Percentiles rank a stretch among this genome's conserved stretches.
Evolutionary conservation across 179 eudicot genomes (phyloP).

Genomic region (Actinidia chinensis): DNA sequence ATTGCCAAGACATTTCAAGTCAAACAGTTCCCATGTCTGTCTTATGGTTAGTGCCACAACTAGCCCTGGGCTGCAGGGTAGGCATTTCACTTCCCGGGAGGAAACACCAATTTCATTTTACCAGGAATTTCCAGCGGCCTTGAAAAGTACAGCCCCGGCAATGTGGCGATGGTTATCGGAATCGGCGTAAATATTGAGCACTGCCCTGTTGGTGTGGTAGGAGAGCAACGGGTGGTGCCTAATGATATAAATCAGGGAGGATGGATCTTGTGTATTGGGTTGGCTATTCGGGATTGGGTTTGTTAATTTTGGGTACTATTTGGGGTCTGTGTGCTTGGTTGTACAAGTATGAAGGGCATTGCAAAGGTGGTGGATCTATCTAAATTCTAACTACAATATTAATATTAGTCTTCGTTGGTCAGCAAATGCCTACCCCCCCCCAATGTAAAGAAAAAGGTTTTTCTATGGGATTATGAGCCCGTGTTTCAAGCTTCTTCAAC

Average conservation of each 20-base stretch:
- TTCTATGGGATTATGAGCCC: too few relatives aligned
- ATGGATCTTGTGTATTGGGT: conserved; percentile 52
- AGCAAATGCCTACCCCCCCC: too few relatives aligned
- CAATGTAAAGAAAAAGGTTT: too few relatives aligned
- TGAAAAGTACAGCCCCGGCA: conserved; percentile 45
- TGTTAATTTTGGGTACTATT: conserved; percentile 39
- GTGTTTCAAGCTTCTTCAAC: too few relatives aligned
- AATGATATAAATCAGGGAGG: conserved; percentile 47
- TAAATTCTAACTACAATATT: too few relatives aligned
- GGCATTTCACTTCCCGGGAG: conserved; percentile 53
- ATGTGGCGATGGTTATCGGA: conserved; percentile 36
- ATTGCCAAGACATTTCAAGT: neutral
- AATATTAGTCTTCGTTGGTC: too few relatives aligned
- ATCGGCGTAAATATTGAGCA: conserved; percentile 44
- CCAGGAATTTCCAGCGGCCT: conserved; percentile 42
- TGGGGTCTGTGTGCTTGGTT: conserved; percentile 42
- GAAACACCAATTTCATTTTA: conserved; percentile 41
- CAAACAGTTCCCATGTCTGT: conserved; percentile 34
- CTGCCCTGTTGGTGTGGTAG: conserved; percentile 24
- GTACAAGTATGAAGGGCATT: conserved; percentile 36
- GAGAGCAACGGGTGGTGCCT: conserved; percentile 46
- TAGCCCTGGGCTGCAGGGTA: conserved; percentile 44
- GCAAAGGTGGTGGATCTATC: conserved; percentile 22
- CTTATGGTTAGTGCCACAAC: conserved; percentile 47
- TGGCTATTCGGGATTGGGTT: conserved; percentile 32